Evolutionary conservation across 2,329 filamentous ascomycete genomes (phyloP), one percentile per base, ranked within the genome.

Genomic region (Cercospora sp.): DNA sequence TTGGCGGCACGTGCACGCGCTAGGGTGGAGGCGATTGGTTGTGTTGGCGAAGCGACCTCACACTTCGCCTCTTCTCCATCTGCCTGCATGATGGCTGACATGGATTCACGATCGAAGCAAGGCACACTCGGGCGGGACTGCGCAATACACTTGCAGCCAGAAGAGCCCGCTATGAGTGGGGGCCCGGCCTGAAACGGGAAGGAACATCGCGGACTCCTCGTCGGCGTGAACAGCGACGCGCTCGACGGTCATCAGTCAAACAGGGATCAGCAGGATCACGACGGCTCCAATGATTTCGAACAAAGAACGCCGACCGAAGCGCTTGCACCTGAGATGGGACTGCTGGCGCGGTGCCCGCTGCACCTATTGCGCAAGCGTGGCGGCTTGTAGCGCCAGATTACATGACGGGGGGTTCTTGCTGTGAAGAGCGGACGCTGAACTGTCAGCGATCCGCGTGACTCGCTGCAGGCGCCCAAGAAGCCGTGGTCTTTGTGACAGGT

Each of bases 361-460:
- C 73, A 72, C 65, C 57, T 67, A 69, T 75, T 75, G 73, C 73
- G 73, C 73, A 74, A 75, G 62, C 74, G 69, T 72, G 71, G 72
- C 70, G 64, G 62, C 53, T 68, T 51, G 67, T 67, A 66, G 69
- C 67, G 69, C 67, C 64, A 63, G 66, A 60, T 59, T 45, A 62
- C 67, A 64, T 66, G 57, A 36, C 53, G 53, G 45, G 55, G 62
- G 57, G 26, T 18, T 26, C 30, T 23, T 39, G 57, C 33, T 65
- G 59, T 59, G 63, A 31, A 63, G 67, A 60, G 70, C 68, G 45
- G 18, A 67, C 65, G 33, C 55, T 63, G 67, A 75, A 71, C 72
- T 75, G 73, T 75, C 74, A 75, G 69, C 73, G 65, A 70, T 75
- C 74, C 74, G 73, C 73, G 72, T 75, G 74, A 75, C 73, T 70